Evolutionary conservation across 2,329 filamentous ascomycete genomes (phyloP).

Genomic region (Trichoderma endophyticum): DNA sequence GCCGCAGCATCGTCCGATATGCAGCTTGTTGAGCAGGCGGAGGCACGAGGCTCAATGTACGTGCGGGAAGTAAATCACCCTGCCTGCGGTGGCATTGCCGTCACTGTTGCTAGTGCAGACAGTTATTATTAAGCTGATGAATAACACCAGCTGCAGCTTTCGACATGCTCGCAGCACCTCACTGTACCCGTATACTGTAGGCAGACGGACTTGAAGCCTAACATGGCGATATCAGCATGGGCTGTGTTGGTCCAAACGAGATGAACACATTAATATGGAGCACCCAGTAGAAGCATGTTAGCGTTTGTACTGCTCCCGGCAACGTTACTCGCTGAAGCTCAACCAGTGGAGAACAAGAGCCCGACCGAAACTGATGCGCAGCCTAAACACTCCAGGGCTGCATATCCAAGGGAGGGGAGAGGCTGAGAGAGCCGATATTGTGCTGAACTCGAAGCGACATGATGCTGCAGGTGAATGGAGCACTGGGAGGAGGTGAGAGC

Average conservation of each 20-base stretch:
- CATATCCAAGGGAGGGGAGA: neutral
- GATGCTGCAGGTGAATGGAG: neutral
- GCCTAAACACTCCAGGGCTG: neutral
- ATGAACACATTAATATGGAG: neutral
- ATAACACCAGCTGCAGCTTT: neutral
- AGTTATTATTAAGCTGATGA: neutral
- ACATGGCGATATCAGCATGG: neutral
- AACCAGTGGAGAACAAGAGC: conserved; percentile 1
- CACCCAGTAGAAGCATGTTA: neutral
- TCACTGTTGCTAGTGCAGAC: neutral
- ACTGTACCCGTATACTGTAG: neutral
- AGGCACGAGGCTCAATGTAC: neutral
- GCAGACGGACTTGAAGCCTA: neutral
- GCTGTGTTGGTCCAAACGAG: neutral
- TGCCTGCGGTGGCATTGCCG: neutral
- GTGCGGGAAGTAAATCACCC: neutral
- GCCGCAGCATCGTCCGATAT: conserved; percentile 2
- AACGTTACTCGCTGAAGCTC: conserved; percentile 10
- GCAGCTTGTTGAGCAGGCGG: neutral
- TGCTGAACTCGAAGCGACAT: neutral
- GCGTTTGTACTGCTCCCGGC: neutral
- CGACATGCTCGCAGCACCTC: neutral
- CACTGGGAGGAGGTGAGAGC: neutral
- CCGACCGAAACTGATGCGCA: conserved; percentile 12
- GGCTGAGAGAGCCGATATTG: conserved; percentile 4